Evolutionary conservation across 2,329 filamentous ascomycete species (phyloP).

Genomic region (Parafenestella ontariensis): DNA sequence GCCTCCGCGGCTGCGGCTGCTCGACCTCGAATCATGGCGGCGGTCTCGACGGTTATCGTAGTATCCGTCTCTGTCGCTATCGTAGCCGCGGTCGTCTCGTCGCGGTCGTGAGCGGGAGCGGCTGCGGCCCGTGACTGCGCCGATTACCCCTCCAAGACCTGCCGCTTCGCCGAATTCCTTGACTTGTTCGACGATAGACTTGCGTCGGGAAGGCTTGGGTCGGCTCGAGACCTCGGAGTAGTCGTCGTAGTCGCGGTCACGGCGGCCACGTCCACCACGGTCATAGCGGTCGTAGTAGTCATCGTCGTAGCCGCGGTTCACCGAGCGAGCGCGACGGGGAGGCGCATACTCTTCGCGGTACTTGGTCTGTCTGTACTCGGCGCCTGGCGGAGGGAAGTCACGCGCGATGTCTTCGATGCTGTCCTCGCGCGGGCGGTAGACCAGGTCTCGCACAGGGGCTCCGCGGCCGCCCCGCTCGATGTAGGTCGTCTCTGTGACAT

Average conservation of each 20-base stretch:
- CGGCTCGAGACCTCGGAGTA: slow-evolving; percentile 53
- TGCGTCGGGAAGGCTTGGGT: slow-evolving; percentile 57
- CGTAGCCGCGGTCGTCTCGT: slow-evolving; percentile 58
- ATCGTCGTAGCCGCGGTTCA: slow-evolving; percentile 67
- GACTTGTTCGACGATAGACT: slow-evolving; percentile 63
- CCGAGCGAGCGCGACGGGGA: slow-evolving; percentile 70
- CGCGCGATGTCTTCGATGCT: slow-evolving; percentile 86
- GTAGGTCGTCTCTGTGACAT: slow-evolving; percentile 59
- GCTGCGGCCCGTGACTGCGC: slow-evolving; percentile 61
- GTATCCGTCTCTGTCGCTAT: slow-evolving; percentile 47
- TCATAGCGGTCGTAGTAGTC: slow-evolving; percentile 48
- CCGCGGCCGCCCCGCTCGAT: slow-evolving; percentile 56
- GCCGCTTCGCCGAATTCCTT: slow-evolving; percentile 64
- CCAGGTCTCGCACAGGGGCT: slow-evolving; percentile 55
- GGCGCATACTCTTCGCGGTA: slow-evolving; percentile 58
- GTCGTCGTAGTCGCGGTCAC: slow-evolving; percentile 58
- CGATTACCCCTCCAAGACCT: slow-evolving; percentile 64
- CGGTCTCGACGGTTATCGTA: slow-evolving; percentile 41
- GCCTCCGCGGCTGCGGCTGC: slow-evolving; percentile 56
- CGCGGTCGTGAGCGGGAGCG: slow-evolving; percentile 62
- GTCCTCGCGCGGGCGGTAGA: slow-evolving; percentile 70
- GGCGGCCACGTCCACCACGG: slow-evolving; percentile 46
- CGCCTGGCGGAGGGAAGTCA: slow-evolving; percentile 78
- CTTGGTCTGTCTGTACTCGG: slow-evolving; percentile 54
- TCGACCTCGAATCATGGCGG: slow-evolving; percentile 63